Evolutionary conservation across 1,139 yeast species (phyloP), one percentile per base, ranked within the genome.

Genomic region (Sugiyamaella novakii): DNA sequence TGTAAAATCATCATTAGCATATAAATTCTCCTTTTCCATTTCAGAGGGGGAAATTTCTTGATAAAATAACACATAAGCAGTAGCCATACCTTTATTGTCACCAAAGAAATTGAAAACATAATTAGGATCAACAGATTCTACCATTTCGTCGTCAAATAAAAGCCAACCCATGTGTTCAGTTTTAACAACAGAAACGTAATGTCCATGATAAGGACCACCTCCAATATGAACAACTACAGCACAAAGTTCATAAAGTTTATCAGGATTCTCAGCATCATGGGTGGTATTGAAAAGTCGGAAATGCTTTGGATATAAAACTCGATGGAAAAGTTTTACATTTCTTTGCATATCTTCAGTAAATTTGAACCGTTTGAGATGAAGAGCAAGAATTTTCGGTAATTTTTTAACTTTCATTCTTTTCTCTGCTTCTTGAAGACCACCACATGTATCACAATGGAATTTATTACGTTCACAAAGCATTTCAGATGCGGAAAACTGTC

Each of bases 181-280:
- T 64, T 89, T 89, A 56, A 95, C 85, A 7, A 92, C 72, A 0
- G 96, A 80, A 11, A 92, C 91, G 63, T 92, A 92, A 66, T 92
- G 98, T 0, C 98, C 98, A 68, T 91, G 97, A 74, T 89, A 89
- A 1, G 98, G 97, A 0, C 98, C 98, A 2, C 97, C 95, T 3
- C 98, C 98, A 60, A 92, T 84, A 63, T 92, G 98, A 17, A 92
- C 89, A 18, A 92, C 94, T 37, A 91, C 82, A 0, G 94, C 89
- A 54, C 83, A 84, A 46, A 92, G 71, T 59, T 89, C 96, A 62
- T 89, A 92, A 24, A 84, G 74, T 57, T 78, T 80, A 54, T 78
- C 81, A 41, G 72, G 71, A 43, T 71, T 68, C 17, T 67, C 61
- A 8, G 72, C 71, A 54, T 80, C 81, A 47, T 75, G 81, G 1